Conservation (phyloP, 768 basidiomycete species). For the Mycena latifolia region DNA sequence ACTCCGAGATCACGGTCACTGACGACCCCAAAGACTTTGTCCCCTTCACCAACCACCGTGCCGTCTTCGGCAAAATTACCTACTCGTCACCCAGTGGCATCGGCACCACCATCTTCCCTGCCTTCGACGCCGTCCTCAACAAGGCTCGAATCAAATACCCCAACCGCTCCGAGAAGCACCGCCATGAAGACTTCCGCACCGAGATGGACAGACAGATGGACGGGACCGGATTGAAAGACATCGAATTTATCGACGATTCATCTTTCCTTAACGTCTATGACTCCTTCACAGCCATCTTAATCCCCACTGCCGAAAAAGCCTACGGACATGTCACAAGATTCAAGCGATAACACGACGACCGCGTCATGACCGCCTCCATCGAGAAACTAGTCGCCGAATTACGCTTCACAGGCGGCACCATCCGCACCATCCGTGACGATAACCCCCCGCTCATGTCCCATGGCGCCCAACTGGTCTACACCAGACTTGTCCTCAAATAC, state of each 20-base stretch:
- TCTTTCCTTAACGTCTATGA: slow-evolving; percentile 15
- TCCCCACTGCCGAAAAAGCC: no score
- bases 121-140: slow-evolving; percentile 19
- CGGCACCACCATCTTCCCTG: slow-evolving; percentile 8
- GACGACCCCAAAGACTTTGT: not conserved
- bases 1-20: not conserved
- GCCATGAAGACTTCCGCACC: slow-evolving; percentile 11
- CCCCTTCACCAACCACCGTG: slow-evolving; percentile 12
- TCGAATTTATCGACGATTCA: not conserved
- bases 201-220: not conserved
- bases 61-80: not conserved
- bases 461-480: no score
- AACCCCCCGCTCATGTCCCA: no score
- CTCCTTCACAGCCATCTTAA: no score
- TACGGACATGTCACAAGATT: no score
- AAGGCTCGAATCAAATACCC: slow-evolving; percentile 25
- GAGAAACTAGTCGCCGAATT: no score
- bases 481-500: no score
- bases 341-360: no score
- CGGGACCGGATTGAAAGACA: not conserved
- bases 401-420: no score
- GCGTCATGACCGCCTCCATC: no score
- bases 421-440: no score
- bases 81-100: not conserved
- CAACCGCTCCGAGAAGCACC: not conserved